A percentile compares a stretch with the other conserved stretches of the same genome.
phyloP scores from a whole-genome alignment of 1,284 basidiomycete genomes.

The Sanguinoderma infundibulare region DNA sequence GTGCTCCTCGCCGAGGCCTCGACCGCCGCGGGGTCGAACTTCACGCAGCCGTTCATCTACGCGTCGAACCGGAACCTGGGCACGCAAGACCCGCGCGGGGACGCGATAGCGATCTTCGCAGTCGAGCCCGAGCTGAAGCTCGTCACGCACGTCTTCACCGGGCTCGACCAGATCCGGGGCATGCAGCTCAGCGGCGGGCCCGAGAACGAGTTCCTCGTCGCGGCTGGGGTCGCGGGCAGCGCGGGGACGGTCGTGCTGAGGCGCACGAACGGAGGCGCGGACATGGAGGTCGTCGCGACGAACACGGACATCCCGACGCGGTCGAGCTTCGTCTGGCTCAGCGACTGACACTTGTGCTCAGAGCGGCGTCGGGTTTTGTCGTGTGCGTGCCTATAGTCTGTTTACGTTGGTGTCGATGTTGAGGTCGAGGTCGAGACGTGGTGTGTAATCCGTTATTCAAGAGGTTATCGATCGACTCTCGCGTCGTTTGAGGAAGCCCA shows the following conservation, averaged over 20 bases:
- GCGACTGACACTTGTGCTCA: conserved; percentile 1
- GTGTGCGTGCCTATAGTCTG: too few relatives aligned
- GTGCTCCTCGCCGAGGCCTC: conserved; percentile 38
- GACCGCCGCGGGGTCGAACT: conserved; percentile 16
- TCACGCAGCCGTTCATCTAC: conserved; percentile 40
- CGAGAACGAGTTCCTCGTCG: conserved; percentile 57
- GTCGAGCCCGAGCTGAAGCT: conserved; percentile 36
- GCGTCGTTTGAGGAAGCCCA: too few relatives aligned
- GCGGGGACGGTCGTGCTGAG: conserved; percentile 60
- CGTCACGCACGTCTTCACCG: conserved; percentile 61
- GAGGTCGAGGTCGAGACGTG: too few relatives aligned
- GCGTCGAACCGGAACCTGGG: conserved; percentile 45
- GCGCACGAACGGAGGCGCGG: conserved; percentile 58
- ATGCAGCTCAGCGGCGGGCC: conserved; percentile 58
- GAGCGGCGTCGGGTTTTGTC: too few relatives aligned
- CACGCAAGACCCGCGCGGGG: conserved; percentile 37
- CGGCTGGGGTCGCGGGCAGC: conserved; percentile 52
- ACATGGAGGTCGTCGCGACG: conserved; percentile 54
- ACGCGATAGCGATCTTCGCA: conserved; percentile 41
- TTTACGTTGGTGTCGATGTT: too few relatives aligned
- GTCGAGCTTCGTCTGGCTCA: conserved; percentile 54
- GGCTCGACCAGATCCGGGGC: conserved; percentile 63
- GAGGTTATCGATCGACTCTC: too few relatives aligned
- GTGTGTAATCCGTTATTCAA: too few relatives aligned
- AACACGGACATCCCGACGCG: conserved; percentile 56